Evolutionary conservation across 1,284 basidiomycete species (phyloP).

Genomic region (Vanrija sp.): DNA sequence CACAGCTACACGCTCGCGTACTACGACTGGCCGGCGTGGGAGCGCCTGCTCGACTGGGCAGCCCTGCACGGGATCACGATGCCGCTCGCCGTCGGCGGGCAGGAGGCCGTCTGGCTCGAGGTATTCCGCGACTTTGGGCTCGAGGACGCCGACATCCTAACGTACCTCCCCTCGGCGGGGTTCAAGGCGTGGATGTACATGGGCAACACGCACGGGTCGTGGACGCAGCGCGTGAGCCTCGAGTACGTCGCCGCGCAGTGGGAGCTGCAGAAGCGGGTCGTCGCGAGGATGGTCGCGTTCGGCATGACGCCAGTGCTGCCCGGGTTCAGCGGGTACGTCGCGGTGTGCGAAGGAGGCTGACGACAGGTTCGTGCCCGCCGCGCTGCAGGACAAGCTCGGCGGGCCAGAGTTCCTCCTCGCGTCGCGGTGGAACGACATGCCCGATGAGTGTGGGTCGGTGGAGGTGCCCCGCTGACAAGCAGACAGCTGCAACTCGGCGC

Average conservation of each 20-base stretch:
- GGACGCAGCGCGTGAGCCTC: slow-evolving; percentile 47
- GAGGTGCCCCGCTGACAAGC: slow-evolving; percentile 28
- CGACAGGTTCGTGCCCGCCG: slow-evolving; percentile 46
- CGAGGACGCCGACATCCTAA: slow-evolving; percentile 43
- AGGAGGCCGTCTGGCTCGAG: slow-evolving; percentile 49
- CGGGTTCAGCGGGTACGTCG: slow-evolving; percentile 47
- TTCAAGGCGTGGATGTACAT: slow-evolving; percentile 53
- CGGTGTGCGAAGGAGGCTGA: neutral
- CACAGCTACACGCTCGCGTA: slow-evolving; percentile 52
- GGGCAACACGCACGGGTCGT: slow-evolving; percentile 52
- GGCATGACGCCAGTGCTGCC: slow-evolving; percentile 54
- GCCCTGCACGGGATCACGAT: slow-evolving; percentile 52
- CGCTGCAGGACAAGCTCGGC: slow-evolving; percentile 43
- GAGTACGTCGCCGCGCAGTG: slow-evolving; percentile 52
- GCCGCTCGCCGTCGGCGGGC: slow-evolving; percentile 52
- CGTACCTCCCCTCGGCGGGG: slow-evolving; percentile 50
- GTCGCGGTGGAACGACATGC: slow-evolving; percentile 6
- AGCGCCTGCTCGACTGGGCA: slow-evolving; percentile 53
- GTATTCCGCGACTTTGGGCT: slow-evolving; percentile 51
- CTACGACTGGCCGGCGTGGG: slow-evolving; percentile 52
- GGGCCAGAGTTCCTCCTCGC: slow-evolving; percentile 47
- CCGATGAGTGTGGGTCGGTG: neutral
- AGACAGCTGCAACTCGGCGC: slow-evolving; percentile 49
- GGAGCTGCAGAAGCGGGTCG: slow-evolving; percentile 47
- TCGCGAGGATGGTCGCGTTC: slow-evolving; percentile 51